phyloP scores from a whole-genome alignment of 1,284 basidiomycete species.

The Phenoliferia sp. region DNA sequence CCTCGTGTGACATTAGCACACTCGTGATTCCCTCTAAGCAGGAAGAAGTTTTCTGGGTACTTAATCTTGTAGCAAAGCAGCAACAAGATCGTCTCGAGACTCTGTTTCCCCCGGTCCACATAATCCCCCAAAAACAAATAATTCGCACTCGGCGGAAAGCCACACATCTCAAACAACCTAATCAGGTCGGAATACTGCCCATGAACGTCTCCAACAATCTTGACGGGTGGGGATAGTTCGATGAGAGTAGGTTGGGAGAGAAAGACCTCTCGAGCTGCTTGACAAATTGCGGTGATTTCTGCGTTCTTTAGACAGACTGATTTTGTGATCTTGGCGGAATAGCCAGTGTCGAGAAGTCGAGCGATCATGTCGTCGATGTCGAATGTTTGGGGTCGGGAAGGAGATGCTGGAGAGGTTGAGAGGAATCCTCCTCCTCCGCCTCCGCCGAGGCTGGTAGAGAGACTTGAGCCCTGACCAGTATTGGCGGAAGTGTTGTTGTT shows the following conservation, averaged over 20 bases:
- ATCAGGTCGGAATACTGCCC: conserved; percentile 94
- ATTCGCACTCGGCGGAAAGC: conserved; percentile 94
- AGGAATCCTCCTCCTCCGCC: conserved; percentile 3
- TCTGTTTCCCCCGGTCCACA: conserved; percentile 97
- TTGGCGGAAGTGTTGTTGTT: background rate
- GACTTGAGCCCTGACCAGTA: background rate
- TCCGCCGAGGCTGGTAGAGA: background rate
- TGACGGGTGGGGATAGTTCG: conserved; percentile 95
- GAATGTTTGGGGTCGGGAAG: conserved; percentile 49
- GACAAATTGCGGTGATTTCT: conserved; percentile 92
- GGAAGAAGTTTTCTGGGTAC: conserved; percentile 99
- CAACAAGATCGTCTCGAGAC: conserved; percentile 93
- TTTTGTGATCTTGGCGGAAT: conserved; percentile 90
- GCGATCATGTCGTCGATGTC: conserved; percentile 99
- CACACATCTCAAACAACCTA: conserved; percentile 98
- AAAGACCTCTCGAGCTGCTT: conserved; percentile 95
- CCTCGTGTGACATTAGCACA: conserved; percentile 98
- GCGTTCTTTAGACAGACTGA: conserved; percentile 93
- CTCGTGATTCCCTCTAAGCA: conserved; percentile 96
- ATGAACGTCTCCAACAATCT: conserved; percentile 99
- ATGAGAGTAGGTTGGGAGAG: conserved; percentile 95
- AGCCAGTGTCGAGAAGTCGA: conserved; percentile 91
- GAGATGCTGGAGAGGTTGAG: conserved; percentile 27
- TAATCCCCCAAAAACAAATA: conserved; percentile 70
- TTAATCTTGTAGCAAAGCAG: conserved; percentile 99